Base-by-base conservation (phyloP, 306 rosid species). In the Fagus sylvatica region DNA sequence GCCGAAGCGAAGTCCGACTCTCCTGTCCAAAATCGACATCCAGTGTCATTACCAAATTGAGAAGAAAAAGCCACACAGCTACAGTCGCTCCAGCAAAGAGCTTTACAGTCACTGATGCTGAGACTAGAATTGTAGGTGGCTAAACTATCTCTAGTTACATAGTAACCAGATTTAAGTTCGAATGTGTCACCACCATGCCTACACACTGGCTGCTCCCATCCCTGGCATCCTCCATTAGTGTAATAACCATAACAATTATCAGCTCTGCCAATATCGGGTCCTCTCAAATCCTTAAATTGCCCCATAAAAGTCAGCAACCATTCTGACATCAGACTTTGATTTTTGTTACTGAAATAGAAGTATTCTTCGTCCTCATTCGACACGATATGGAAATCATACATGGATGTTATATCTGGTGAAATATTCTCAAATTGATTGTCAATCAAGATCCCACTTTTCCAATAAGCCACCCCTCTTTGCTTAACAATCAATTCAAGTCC, bases 21-120 rank as follows among this genome's bases (percentile, higher is more conserved):
- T 33, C n/a, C 46, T 3, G 5, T 19, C 70, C 17, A 70, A 19
- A 71, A 79, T 3, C 0, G 0, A 39, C 84, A 83, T 28, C 76
- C 78, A 0, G 76, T 75, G 0, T 3, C 34, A 75, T 78, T n/a
- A 4, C 0, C 5, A 74, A 30, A 2, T 7, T 0, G n/a, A 16
- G 9, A 2, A 16, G 0, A 1, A 17, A 46, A 81, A 22, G 79
- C 88, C 15, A 32, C 53, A 11, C 84, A 83, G 16, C 8, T 10
- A 17, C 81, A 79, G 5, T 72, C 37, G 10, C 43, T 32, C 84
- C 82, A 74, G 22, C 87, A 84, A 13, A 6, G 30, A 5, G 3
- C 37, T 37, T 33, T n/a, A 61, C 85, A 81, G 54, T 81, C 78
- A 62, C 48, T 73, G 12, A n/a, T 48, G 46, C 6, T n/a, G n/a